These are phyloP conservation scores for Amanita phalloides DNA, from an alignment of 768 basidiomycete species.

Conservation along the genomic window DNA sequence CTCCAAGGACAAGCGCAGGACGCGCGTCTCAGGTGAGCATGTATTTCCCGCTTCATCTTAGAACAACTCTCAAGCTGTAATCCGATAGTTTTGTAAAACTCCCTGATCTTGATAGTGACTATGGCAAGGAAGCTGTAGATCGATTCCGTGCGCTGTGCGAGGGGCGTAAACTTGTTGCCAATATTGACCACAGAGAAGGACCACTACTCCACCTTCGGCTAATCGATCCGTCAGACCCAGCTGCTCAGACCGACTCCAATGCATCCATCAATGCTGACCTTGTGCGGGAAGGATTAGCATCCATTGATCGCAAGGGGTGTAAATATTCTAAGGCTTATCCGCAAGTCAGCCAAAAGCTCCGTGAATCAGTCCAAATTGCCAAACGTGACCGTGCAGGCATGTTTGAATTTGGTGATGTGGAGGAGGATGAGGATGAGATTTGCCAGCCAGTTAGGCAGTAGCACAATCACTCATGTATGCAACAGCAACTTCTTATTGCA, in stretches of 20 bases:
- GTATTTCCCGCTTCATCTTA: neutral
- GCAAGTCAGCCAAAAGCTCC: conserved; percentile 52
- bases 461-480: neutral
- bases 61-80: neutral
- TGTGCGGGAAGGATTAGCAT: conserved; percentile 77
- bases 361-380: conserved; percentile 48
- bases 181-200: conserved; percentile 82
- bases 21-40: conserved; percentile 69
- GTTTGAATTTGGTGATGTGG: conserved; percentile 89
- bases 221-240: conserved; percentile 77
- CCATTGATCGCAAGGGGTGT: conserved; percentile 69
- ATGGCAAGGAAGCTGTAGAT: conserved; percentile 74
- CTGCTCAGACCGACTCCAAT: conserved; percentile 52
- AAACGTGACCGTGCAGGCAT: conserved; percentile 72
- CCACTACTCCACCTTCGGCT: conserved; percentile 76
- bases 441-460: neutral
- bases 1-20: conserved; percentile 93
- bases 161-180: conserved; percentile 95
- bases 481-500: neutral
- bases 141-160: conserved; percentile 81
- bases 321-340: conserved; percentile 66
- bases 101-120: conserved; percentile 73
- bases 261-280: conserved; percentile 86
- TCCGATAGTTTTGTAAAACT: conserved; percentile 73
- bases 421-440: conserved; percentile 52